phyloP scores from a whole-genome alignment of 768 basidiomycete genomes.

The Multifurca ochricompacta region DNA sequence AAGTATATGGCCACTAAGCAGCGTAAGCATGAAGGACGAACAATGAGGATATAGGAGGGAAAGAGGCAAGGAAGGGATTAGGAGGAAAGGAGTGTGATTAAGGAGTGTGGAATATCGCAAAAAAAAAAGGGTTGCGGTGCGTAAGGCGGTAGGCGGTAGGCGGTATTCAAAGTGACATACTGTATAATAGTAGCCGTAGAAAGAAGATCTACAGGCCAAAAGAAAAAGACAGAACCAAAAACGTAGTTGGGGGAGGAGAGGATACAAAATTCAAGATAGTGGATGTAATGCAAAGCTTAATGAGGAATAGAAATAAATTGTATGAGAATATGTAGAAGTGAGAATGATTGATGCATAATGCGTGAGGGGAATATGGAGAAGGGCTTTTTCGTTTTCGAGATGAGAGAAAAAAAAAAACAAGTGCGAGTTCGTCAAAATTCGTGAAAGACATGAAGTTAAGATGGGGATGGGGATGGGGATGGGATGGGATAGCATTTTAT shows the following conservation, averaged over 20 bases:
- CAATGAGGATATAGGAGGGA: not conserved
- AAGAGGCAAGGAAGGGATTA: too few relatives aligned
- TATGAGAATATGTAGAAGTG: not conserved
- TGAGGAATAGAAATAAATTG: slow-evolving; percentile 18
- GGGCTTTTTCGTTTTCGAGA: not conserved
- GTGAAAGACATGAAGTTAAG: not conserved
- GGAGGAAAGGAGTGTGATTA: too few relatives aligned
- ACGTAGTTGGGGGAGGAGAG: not conserved
- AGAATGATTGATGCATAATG: slow-evolving; percentile 4
- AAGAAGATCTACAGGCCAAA: too few relatives aligned
- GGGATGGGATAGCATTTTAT: not conserved
- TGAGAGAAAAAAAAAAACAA: slow-evolving; percentile 8
- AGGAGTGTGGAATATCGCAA: too few relatives aligned
- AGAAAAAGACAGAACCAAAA: not conserved
- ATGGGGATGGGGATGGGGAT: not conserved
- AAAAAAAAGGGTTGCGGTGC: too few relatives aligned
- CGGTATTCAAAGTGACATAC: too few relatives aligned
- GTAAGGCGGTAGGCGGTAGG: too few relatives aligned
- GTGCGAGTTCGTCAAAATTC: not conserved
- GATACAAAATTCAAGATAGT: slow-evolving; percentile 1
- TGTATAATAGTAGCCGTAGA: too few relatives aligned
- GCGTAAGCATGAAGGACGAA: not conserved
- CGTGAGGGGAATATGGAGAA: not conserved
- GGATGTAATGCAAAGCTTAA: not conserved
- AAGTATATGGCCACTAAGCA: not conserved